Base-by-base conservation (phyloP, 2,329 filamentous ascomycete genomes). In the Aspergillus quadrilineatus region DNA sequence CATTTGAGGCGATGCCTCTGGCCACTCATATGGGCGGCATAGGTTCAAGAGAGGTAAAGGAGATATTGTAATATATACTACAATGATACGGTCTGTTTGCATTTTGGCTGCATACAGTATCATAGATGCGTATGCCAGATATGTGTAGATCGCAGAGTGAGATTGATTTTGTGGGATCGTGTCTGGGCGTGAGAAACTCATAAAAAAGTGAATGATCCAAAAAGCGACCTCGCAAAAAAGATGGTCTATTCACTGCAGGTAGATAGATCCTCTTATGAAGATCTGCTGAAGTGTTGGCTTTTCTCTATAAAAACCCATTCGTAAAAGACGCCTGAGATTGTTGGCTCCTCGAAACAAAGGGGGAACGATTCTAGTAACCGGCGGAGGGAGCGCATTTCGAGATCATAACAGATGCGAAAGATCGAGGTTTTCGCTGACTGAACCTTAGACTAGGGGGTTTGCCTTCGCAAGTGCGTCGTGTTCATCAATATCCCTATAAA, bases 401-500 rank as follows among this genome's bases (percentile, higher is more conserved):
- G 50, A 42, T 42, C 36, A 34, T 17, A 17, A 4, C 10, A 14
- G 45, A 9, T 52, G 29, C 15, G n/a, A 28, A 15, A 44, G 37
- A 22, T 14, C 36, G 10, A 44, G 22, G 12, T 10, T 10, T 29
- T 17, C 9, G 32, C 12, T 12, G 28, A 22, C 29, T 39, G 15
- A 8, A 17, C 36, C 48, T 70, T 62, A 74, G 48, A 66, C 46
- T 28, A 73, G 61, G 50, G 72, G 69, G 57, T 70, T 67, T 65
- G 79, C 74, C 60, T 78, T 78, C 15, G 91, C 89, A 56, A 87
- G 73, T 58, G 79, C 76, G 76, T 97, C 93, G 73, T 97, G 93
- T 82, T 92, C 90, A 29, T 96, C 91, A 70, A 97, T 97, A 72
- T 97, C 90, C 34, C 81, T 85, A 55, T 58, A 15, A 4, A 4